Evolutionary conservation across 148 eudicot genomes (phyloP), one percentile per base, ranked within the genome.

Genomic region (Nepenthes gracilis): DNA sequence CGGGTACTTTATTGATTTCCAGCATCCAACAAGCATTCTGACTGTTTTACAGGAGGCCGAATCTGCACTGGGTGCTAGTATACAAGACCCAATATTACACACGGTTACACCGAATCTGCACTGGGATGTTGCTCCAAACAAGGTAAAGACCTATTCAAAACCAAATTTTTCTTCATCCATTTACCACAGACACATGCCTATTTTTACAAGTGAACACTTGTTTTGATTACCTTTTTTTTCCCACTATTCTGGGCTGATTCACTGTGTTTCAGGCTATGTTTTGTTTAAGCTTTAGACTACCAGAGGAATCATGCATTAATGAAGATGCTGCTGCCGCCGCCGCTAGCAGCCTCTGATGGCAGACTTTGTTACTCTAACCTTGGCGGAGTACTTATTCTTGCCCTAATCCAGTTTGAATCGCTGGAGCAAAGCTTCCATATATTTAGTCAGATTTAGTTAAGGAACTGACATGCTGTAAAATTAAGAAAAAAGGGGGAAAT

Each of bases 101-200:
- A 80, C 83, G 74, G 97, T 94, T 67, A 75, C 97, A 74, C n/a
- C n/a, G n/a, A n/a, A n/a, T n/a, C n/a, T n/a, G n/a, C n/a, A n/a
- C n/a, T n/a, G 99, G 72, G 99, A 94, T 74, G 99, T 94, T 72
- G 97, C 99, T 63, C 99, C 99, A 55, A 89, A 94, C 84, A 94
- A 94, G 95, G 99, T 86, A 67, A 32, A 38, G 36, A 11, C 9
- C 47, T 47, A 23, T 23, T 23, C 58, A 7, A 38, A 37, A 11
- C 9, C 1, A 10, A 10, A 10, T 5, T 12, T 36, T 61, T 57
- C 48, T 2, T 57, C 32, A 13, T 56, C 2, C n/a, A 4, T 35
- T 36, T 23, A 36, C 32, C 6, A 10, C 35, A 8, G 8, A 49
- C 7, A 2, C 34, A 1, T 54, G 13, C 15, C 34, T 43, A 48